Percentiles rank a stretch among this genome's conserved stretches.
phyloP scores from a whole-genome alignment of 176 grass and related monocot genomes.

The Elymus sibiricus region DNA sequence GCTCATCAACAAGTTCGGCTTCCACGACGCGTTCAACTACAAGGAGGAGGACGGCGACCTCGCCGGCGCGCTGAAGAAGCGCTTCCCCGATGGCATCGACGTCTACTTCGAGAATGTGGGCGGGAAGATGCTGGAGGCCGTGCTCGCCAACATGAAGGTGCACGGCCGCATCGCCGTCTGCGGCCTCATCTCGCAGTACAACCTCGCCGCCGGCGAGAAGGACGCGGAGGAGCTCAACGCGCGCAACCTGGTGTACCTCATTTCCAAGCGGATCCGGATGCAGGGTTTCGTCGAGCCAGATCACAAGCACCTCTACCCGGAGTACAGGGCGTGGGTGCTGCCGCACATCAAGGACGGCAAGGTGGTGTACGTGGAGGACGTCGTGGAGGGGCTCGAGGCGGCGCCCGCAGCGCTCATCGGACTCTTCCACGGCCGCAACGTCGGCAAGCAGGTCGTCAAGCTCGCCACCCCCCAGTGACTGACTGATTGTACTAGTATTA shows the following conservation, averaged over 20 bases:
- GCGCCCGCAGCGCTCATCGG: slow-evolving; percentile 54
- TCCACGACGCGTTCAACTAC: slow-evolving; percentile 90
- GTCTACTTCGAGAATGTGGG: slow-evolving; percentile 94
- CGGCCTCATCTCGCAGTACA: slow-evolving; percentile 80
- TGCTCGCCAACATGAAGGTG: slow-evolving; percentile 52
- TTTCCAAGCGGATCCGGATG: slow-evolving; percentile 45
- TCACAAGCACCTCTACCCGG: slow-evolving; percentile 43
- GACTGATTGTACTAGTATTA: too few species aligned
- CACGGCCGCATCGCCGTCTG: slow-evolving; percentile 59
- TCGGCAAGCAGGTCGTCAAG: slow-evolving; percentile 69
- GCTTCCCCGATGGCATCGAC: slow-evolving; percentile 78
- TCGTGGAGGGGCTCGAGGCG: slow-evolving; percentile 47
- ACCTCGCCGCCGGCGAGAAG: slow-evolving; percentile 28
- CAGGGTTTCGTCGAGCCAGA: slow-evolving; percentile 57
- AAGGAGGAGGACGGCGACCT: slow-evolving; percentile 61
- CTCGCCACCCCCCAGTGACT: not conserved
- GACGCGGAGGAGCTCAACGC: slow-evolving; percentile 5
- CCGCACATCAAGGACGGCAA: slow-evolving; percentile 47
- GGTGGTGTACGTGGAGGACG: slow-evolving; percentile 51
- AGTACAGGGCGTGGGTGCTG: slow-evolving; percentile 42
- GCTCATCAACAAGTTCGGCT: slow-evolving; percentile 49
- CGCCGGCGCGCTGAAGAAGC: slow-evolving; percentile 22
- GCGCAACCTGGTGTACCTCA: slow-evolving; percentile 36
- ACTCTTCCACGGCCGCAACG: slow-evolving; percentile 55
- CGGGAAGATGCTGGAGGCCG: slow-evolving; percentile 64